A percentile compares a stretch with the other conserved stretches of the same genome.
These are phyloP conservation scores for Fusarium caatingaense DNA, from an alignment of 2,329 filamentous ascomycete species.

Conservation along the genomic window DNA sequence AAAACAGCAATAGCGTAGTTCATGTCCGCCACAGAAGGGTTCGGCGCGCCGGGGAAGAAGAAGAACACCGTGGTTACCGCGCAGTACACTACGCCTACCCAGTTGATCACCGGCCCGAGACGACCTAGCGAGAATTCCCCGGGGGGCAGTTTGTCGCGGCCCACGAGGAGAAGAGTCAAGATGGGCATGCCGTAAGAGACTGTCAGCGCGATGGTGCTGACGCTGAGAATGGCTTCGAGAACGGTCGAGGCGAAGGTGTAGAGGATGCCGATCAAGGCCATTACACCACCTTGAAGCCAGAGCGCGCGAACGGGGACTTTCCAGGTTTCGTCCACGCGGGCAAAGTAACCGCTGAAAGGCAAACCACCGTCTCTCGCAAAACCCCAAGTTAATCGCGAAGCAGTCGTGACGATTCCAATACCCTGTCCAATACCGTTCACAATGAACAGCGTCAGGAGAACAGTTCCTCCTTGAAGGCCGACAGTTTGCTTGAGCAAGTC, in stretches of 20 bases:
- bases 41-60: slow-evolving; percentile 62
- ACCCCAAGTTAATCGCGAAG: slow-evolving; percentile 65
- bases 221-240: slow-evolving; percentile 64
- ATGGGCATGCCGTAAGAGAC: slow-evolving; percentile 64
- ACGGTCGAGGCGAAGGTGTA: slow-evolving; percentile 66
- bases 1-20: slow-evolving; percentile 69
- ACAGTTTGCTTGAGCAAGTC: slow-evolving; percentile 56
- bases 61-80: slow-evolving; percentile 65
- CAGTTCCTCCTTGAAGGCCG: slow-evolving; percentile 54
- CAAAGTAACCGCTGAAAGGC: slow-evolving; percentile 60
- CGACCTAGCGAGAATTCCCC: slow-evolving; percentile 59
- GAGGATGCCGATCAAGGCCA: slow-evolving; percentile 61
- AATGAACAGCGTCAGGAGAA: slow-evolving; percentile 63
- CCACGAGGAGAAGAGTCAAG: slow-evolving; percentile 58
- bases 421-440: slow-evolving; percentile 67
- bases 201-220: slow-evolving; percentile 67
- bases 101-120: slow-evolving; percentile 58
- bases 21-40: slow-evolving; percentile 62
- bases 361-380: slow-evolving; percentile 65
- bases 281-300: slow-evolving; percentile 61
- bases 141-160: slow-evolving; percentile 63
- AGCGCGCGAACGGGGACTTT: slow-evolving; percentile 64
- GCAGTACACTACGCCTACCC: slow-evolving; percentile 64
- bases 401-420: slow-evolving; percentile 62
- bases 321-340: slow-evolving; percentile 58